Evolutionary conservation across 2,329 filamentous ascomycete genomes (phyloP).

Genomic region (Calonectria henricotiae): DNA sequence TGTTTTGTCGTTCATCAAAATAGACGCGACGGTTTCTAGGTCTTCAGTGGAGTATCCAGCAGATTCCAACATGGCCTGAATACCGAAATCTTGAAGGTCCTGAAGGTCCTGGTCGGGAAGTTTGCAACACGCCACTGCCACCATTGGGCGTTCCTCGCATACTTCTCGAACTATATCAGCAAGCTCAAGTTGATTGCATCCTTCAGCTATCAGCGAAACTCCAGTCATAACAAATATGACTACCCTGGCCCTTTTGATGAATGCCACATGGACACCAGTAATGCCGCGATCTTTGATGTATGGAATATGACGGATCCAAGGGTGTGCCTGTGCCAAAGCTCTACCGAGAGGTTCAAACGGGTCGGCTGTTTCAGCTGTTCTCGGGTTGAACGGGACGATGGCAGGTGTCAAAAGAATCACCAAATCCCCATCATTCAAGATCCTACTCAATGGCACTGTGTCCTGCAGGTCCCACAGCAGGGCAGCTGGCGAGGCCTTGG

Average conservation of each 20-base stretch:
- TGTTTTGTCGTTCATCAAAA: slow-evolving; percentile 66
- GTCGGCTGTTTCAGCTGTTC: slow-evolving; percentile 67
- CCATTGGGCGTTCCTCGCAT: slow-evolving; percentile 66
- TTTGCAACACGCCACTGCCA: slow-evolving; percentile 70
- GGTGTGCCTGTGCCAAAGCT: slow-evolving; percentile 73
- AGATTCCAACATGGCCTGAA: slow-evolving; percentile 70
- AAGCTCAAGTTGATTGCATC: slow-evolving; percentile 69
- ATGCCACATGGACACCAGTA: slow-evolving; percentile 75
- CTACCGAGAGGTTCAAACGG: slow-evolving; percentile 82
- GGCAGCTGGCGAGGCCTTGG: slow-evolving; percentile 45
- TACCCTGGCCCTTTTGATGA: slow-evolving; percentile 73
- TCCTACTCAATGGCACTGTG: slow-evolving; percentile 65
- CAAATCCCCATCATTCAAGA: slow-evolving; percentile 67
- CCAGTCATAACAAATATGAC: slow-evolving; percentile 76
- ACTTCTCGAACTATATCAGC: slow-evolving; percentile 64
- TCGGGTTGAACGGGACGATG: slow-evolving; percentile 64
- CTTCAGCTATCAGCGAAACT: slow-evolving; percentile 60
- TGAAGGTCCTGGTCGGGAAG: slow-evolving; percentile 60
- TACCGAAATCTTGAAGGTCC: slow-evolving; percentile 60
- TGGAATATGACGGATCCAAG: slow-evolving; percentile 79
- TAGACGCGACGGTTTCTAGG: slow-evolving; percentile 67
- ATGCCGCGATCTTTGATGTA: slow-evolving; percentile 78
- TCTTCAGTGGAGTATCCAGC: slow-evolving; percentile 65
- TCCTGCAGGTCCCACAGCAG: slow-evolving; percentile 63
- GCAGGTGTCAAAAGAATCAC: slow-evolving; percentile 76